Conservation (phyloP, 2,329 filamentous ascomycete species). For the Scedosporium dehoogii region DNA sequence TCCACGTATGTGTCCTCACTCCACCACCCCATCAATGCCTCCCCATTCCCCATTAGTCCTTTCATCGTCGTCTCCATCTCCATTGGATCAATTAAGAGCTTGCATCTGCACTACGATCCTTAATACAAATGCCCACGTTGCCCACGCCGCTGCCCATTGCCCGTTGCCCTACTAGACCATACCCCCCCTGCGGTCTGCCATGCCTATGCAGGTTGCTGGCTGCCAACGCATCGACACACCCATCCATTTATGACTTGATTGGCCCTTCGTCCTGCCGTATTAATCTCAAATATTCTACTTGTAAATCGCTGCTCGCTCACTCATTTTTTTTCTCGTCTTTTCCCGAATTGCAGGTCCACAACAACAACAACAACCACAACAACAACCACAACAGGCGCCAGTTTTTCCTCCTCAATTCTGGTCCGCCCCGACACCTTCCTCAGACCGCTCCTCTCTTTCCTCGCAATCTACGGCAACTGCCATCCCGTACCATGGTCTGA, state of each 20-base stretch:
- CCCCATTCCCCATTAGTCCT: neutral
- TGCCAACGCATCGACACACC: neutral
- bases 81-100: neutral
- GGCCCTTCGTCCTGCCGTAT: neutral
- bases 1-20: constrained; percentile 2
- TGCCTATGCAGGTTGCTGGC: neutral
- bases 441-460: neutral
- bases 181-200: neutral
- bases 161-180: neutral
- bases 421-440: constrained; percentile 4
- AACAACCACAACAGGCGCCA: neutral
- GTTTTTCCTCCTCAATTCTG: constrained; percentile 5
- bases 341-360: neutral
- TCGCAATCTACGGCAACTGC: neutral
- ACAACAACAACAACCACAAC: no score
- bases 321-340: neutral
- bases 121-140: neutral
- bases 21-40: neutral
- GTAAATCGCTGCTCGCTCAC: neutral
- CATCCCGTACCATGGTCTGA: constrained; percentile 2
- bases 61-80: neutral
- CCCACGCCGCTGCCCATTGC: neutral
- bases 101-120: no score
- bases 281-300: neutral
- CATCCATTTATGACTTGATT: neutral